Base-by-base conservation (phyloP, 2,329 filamentous ascomycete genomes). In the Alternaria rosae region DNA sequence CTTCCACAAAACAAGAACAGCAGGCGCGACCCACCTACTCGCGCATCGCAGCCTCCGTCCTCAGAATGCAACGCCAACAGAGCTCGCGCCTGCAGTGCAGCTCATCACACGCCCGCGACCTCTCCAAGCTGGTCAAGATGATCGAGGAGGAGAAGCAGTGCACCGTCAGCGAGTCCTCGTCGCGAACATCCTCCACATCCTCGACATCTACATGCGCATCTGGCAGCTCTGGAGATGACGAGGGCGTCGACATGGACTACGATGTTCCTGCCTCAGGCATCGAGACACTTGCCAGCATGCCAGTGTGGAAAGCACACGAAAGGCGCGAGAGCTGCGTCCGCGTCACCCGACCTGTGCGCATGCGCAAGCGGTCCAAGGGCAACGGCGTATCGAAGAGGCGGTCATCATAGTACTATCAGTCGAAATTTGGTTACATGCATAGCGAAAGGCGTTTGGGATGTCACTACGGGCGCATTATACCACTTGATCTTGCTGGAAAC, bases 121-220 rank as follows among this genome's bases (percentile, higher is more conserved):
- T 83, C 45, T 76, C 79, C 12, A 70, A 73, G 25, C 75, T 84
- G 15, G 80, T 83, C 23, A 69, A 78, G 61, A 77, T 77, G 60
- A 82, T 83, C 77, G 74, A 82, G 54, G 68, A 79, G 3, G 74
- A 77, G 51, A 78, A 82, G 60, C 82, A 84, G 61, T 83, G 82
- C 73, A 71, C 57, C 57, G 54, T 78, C 61, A 72, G 58, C 68
- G 64, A 72, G 4, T 12, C 55, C n/a, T 62, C 68, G 38, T 64
- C 65, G 41, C 65, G 55, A n/a, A 45, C 62, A 15, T 57, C 51
- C 6, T 67, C 68, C 0, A 54, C 55, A 8, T 61, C 66, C 5
- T 54, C 63, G 26, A 26, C 57, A n/a, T 61, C 63, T 12, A 43
- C 54, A 25, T 53, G 45, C 20, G 17, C 57, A 5, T 55, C 65